phyloP scores from a whole-genome alignment of 2,329 filamentous ascomycete species.

The Fusarium nodosum region DNA sequence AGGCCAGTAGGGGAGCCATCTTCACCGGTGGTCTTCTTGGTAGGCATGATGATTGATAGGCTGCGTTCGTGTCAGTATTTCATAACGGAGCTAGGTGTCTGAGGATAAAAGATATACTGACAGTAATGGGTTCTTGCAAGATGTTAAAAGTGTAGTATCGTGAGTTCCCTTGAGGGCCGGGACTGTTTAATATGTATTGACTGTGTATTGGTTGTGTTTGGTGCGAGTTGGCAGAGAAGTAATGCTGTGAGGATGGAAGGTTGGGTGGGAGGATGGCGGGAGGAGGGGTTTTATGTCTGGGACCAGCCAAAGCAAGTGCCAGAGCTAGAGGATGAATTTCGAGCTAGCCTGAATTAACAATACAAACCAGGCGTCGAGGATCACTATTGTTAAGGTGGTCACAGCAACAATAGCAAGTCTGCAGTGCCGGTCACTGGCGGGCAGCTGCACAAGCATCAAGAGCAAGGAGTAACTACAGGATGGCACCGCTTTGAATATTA shows the following conservation, averaged over 20 bases:
- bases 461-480: neutral
- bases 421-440: conserved; percentile 13
- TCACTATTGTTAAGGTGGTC: neutral
- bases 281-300: conserved; percentile 11
- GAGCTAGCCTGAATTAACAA: neutral
- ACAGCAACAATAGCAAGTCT: conserved; percentile 5
- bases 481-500: no score
- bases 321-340: neutral
- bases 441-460: conserved; percentile 7
- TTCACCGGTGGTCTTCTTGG: conserved; percentile 50
- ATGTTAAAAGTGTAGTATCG: neutral
- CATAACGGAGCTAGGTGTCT: neutral
- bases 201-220: neutral
- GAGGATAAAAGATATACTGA: conserved; percentile 12
- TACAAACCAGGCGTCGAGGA: neutral
- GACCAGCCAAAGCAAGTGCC: neutral
- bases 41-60: conserved; percentile 47
- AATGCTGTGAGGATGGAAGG: conserved; percentile 19
- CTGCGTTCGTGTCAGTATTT: conserved; percentile 20
- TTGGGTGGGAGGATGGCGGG: conserved; percentile 6
- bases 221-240: conserved; percentile 3
- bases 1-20: conserved; percentile 46
- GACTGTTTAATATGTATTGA: neutral
- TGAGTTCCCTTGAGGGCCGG: neutral
- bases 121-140: neutral